Evolutionary conservation across 1,284 basidiomycete species (phyloP).

Genomic region (Ceraceosorus bombacis): DNA sequence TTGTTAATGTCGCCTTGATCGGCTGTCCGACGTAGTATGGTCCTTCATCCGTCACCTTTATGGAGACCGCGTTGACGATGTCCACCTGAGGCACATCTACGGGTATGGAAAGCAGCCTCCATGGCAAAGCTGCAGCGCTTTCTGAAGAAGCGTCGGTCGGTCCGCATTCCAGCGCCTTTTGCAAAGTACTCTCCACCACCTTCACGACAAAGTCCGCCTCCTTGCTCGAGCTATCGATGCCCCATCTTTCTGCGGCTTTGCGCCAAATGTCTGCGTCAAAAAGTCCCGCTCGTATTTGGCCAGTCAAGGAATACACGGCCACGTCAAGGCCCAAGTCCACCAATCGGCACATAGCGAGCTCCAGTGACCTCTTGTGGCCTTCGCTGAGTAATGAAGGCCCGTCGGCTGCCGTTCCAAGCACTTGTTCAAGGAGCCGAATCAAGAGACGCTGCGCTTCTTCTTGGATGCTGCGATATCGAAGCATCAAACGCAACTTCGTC

Average conservation of each 20-base stretch:
- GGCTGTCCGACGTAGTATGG: neutral
- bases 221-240: neutral
- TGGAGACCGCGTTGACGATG: neutral
- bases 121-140: neutral
- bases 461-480: constrained; percentile 26
- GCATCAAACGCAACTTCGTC: constrained; percentile 17
- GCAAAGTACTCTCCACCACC: neutral
- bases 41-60: neutral
- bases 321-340: neutral
- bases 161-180: neutral
- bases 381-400: neutral
- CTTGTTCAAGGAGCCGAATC: constrained; percentile 4
- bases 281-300: neutral
- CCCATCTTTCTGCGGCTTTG: neutral
- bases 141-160: no score
- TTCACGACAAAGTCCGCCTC: neutral
- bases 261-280: neutral
- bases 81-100: constrained; percentile 1
- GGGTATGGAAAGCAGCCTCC: neutral
- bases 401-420: neutral
- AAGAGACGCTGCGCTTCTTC: constrained; percentile 25
- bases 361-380: neutral
- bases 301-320: neutral
- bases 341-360: neutral
- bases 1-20: neutral